Evolutionary conservation across 306 rosid genomes (phyloP).

Genomic region (Lupinus albus): DNA sequence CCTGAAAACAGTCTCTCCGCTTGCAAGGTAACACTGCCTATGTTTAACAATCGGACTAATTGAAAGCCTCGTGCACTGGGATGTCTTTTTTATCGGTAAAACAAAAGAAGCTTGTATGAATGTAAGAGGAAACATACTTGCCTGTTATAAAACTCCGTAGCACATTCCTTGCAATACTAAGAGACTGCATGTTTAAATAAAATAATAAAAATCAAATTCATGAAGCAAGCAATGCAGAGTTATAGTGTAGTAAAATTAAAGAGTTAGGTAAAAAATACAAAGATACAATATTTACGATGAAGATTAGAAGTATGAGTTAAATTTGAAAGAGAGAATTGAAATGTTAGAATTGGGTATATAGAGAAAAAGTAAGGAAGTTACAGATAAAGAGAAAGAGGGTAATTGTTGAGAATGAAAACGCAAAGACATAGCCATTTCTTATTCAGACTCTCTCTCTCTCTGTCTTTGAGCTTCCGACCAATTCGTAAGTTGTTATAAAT

Average conservation of each 20-base stretch:
- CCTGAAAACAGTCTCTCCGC: too few species aligned
- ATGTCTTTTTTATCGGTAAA: too few species aligned
- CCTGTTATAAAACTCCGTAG: conserved; percentile 56
- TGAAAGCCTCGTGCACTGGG: too few species aligned
- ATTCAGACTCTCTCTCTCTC: too few species aligned
- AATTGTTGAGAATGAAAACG: conserved; percentile 36
- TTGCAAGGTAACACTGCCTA: too few species aligned
- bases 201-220: not conserved
- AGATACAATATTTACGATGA: not conserved
- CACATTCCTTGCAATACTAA: conserved; percentile 45
- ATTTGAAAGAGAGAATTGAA: too few species aligned
- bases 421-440: conserved; percentile 41
- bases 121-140: conserved; percentile 37
- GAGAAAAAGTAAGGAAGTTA: conserved; percentile 8
- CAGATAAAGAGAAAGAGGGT: conserved; percentile 33
- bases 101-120: not conserved
- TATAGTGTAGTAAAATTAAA: not conserved
- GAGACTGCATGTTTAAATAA: conserved; percentile 47
- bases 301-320: not conserved
- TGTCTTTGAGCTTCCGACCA: not conserved
- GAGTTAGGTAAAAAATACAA: conserved; percentile 1
- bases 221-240: conserved; percentile 2
- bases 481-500: not conserved
- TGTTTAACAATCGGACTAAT: too few species aligned
- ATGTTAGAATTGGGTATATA: not conserved